phyloP scores from a whole-genome alignment of 331 rosid genomes.

The Spiraea crenata region DNA sequence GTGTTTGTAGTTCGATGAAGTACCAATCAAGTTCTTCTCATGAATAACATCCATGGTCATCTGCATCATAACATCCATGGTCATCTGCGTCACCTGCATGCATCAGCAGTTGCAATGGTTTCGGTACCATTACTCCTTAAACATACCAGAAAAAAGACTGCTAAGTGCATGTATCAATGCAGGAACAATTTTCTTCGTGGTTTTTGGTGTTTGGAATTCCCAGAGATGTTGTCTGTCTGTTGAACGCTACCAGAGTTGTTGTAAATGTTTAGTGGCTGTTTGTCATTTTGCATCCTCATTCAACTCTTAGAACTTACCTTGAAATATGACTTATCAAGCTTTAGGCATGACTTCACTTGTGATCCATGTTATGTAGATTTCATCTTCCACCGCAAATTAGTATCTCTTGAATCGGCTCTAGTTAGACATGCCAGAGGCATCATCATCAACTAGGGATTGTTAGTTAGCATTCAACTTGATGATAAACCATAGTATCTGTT shows the following conservation, averaged over 20 bases:
- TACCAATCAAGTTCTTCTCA: conserved; percentile 31
- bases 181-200: conserved; percentile 22
- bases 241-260: conserved; percentile 26
- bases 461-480: too few relatives aligned
- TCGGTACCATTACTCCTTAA: conserved; percentile 48
- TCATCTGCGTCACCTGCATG: conserved; percentile 35
- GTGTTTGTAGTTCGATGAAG: conserved; percentile 37
- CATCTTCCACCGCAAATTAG: not conserved
- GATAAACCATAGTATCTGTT: not conserved
- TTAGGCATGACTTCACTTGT: not conserved
- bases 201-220: conserved; percentile 30
- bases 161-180: conserved; percentile 25
- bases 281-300: conserved; percentile 20
- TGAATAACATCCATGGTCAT: conserved; percentile 43
- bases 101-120: conserved; percentile 48
- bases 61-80: conserved; percentile 40
- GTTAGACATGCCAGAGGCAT: not conserved
- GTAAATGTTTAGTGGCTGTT: conserved; percentile 36
- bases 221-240: conserved; percentile 19
- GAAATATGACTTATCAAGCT: conserved; percentile 20
- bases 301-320: not conserved
- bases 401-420: not conserved
- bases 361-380: not conserved
- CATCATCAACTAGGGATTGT: not conserved
- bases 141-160: conserved; percentile 29